These are phyloP conservation scores for Raffaelea ambrosiae DNA, from an alignment of 2,329 filamentous ascomycete species.

Conservation along the genomic window DNA sequence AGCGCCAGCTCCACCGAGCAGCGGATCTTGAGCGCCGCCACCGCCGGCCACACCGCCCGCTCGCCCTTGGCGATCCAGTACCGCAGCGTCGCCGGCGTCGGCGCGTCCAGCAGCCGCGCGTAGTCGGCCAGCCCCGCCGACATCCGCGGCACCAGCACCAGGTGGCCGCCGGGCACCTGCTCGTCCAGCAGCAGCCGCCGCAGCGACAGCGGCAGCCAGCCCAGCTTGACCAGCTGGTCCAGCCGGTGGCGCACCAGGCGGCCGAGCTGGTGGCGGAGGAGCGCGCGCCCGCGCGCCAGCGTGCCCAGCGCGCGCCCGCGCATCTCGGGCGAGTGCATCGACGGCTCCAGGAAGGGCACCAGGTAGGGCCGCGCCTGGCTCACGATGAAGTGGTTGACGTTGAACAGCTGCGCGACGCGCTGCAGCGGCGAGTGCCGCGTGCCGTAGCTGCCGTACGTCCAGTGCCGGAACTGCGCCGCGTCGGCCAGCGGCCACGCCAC, in stretches of 20 bases:
- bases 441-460: conserved; percentile 55
- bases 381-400: conserved; percentile 92
- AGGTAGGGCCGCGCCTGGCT: conserved; percentile 87
- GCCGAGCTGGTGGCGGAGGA: conserved; percentile 6
- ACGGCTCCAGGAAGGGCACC: conserved; percentile 73
- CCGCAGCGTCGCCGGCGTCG: conserved; percentile 64
- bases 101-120: conserved; percentile 70
- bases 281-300: conserved; percentile 42
- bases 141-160: conserved; percentile 78
- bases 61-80: conserved; percentile 85
- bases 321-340: conserved; percentile 67
- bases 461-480: conserved; percentile 56
- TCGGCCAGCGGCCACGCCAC: conserved; percentile 63
- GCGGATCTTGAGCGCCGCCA: conserved; percentile 71
- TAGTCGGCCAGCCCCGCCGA: conserved; percentile 62
- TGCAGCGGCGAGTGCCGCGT: conserved; percentile 58
- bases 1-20: conserved; percentile 83
- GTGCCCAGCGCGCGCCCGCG: conserved; percentile 33
- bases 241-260: conserved; percentile 60
- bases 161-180: conserved; percentile 54
- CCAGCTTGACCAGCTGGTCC: conserved; percentile 68
- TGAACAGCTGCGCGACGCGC: conserved; percentile 74
- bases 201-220: conserved; percentile 60
- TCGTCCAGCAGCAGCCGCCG: conserved; percentile 77
- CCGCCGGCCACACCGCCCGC: conserved; percentile 81